Conservation (phyloP, 495 filamentous ascomycete genomes). For the Hypoxylon fragiforme region DNA sequence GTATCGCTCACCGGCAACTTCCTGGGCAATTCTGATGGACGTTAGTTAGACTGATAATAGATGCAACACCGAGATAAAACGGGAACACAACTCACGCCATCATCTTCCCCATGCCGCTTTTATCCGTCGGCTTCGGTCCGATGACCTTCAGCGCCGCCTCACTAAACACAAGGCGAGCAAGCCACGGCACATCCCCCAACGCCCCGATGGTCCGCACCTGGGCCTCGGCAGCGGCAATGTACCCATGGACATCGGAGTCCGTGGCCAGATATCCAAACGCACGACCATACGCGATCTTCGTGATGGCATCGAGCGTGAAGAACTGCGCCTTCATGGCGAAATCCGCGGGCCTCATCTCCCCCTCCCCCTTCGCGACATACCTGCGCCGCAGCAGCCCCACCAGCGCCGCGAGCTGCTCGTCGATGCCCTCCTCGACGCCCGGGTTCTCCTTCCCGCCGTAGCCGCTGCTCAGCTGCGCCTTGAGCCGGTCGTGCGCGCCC, state of each 20-base stretch:
- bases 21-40: constrained; percentile 19
- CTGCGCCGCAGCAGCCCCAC: constrained; percentile 42
- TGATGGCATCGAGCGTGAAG: constrained; percentile 53
- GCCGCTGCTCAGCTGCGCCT: constrained; percentile 42
- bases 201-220: constrained; percentile 30
- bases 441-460: constrained; percentile 52
- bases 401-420: constrained; percentile 42
- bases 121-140: constrained; percentile 29
- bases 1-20: constrained; percentile 37
- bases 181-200: constrained; percentile 26
- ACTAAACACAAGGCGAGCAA: constrained; percentile 12
- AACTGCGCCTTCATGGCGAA: constrained; percentile 43
- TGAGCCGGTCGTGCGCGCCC: constrained; percentile 40
- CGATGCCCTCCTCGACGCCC: constrained; percentile 44
- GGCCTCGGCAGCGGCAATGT: constrained; percentile 41
- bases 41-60: too few species aligned
- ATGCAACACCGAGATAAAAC: background rate
- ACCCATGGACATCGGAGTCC: constrained; percentile 51
- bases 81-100: constrained; percentile 25
- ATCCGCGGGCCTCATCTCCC: constrained; percentile 40
- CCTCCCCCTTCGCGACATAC: constrained; percentile 31
- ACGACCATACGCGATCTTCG: constrained; percentile 52
- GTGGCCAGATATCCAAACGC: constrained; percentile 47
- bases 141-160: constrained; percentile 25
- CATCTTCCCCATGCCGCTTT: constrained; percentile 34